These are phyloP conservation scores for Galerina marginata DNA, from an alignment of 768 basidiomycete species.

Conservation along the genomic window DNA sequence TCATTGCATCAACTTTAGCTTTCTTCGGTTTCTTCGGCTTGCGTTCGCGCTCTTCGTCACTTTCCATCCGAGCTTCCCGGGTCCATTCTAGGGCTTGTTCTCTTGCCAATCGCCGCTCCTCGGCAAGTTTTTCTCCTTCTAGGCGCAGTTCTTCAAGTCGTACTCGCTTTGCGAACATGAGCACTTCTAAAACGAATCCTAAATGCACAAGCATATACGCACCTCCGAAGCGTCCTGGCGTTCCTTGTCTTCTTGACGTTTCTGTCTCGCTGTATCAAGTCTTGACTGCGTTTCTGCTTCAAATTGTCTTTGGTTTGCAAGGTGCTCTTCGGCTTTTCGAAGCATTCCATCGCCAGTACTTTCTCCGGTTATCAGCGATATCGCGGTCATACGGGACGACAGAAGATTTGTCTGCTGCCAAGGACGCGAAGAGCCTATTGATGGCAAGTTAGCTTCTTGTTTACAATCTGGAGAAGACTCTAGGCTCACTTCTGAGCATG, in stretches of 20 bases:
- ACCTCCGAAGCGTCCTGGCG: constrained; percentile 72
- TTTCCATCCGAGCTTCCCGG: constrained; percentile 66
- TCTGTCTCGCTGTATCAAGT: constrained; percentile 76
- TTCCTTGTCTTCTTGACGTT: constrained; percentile 80
- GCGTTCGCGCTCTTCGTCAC: constrained; percentile 82
- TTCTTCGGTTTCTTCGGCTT: constrained; percentile 60
- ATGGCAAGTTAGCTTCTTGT: neutral
- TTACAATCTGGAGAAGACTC: neutral
- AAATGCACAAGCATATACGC: constrained; percentile 18
- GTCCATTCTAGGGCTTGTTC: constrained; percentile 86
- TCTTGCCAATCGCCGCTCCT: constrained; percentile 73
- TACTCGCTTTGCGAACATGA: constrained; percentile 48
- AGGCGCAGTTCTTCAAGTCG: constrained; percentile 67
- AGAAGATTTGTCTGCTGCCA: constrained; percentile 74
- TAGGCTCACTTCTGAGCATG: constrained; percentile 83
- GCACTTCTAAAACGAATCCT: neutral
- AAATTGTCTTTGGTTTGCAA: constrained; percentile 69
- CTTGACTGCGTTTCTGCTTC: constrained; percentile 76
- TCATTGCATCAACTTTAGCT: constrained; percentile 59
- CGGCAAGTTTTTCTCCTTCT: constrained; percentile 81
- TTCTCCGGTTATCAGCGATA: constrained; percentile 86
- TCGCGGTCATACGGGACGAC: constrained; percentile 84
- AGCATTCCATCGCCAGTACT: constrained; percentile 91
- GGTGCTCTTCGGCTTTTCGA: constrained; percentile 80
- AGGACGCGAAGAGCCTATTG: constrained; percentile 77